Base-by-base conservation (phyloP, 2,329 filamentous ascomycete genomes). In the Parastagonospora avenae region DNA sequence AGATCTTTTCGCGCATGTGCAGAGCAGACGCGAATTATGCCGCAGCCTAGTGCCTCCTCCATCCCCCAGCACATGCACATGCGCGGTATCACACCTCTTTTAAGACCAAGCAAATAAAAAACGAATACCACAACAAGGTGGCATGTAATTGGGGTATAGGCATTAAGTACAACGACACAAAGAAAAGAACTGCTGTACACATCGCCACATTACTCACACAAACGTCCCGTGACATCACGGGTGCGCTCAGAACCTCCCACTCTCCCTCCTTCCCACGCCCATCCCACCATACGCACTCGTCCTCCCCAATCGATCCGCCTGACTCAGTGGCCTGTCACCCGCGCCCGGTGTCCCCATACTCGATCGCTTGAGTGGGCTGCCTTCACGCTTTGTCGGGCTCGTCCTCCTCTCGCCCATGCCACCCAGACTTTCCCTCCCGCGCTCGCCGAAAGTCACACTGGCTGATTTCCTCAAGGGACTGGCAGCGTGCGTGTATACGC, bases 381-480 rank as follows among this genome's bases (percentile, higher is more conserved):
- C 73, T 8, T 71, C 72, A 27, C 68, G 57, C 50, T 67, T 69
- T 33, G 47, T 59, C 2, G 76, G 74, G 51, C 73, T 77, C 31
- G 60, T 50, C 40, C 62, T 60, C 38, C 63, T 58, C 48, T 70
- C 64, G 12, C 63, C 62, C 14, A 57, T 52, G 2, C 65, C 66
- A 4, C 63, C 54, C 2, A 64, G 37, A 30, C 63, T 57, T 14
- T 64, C 57, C 39, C 60, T 47, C 37, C 50, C 43, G 11, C 62
- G 48, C 2, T 52, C 47, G 5, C 35, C 52, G 48, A 74, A 73
- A 49, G 79, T 89, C 73, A 74, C 84, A 74, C 77, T 90, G 62
- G 79, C 85, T 2, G 89, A 82, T 71, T 96, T 96, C 64, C 91
- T 88, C 10, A 97, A 74, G 0, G 93, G 93, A 9, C 91, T 96